phyloP scores from a whole-genome alignment of 192 early-diverging fungal genomes.

The Podila clonocystis region DNA sequence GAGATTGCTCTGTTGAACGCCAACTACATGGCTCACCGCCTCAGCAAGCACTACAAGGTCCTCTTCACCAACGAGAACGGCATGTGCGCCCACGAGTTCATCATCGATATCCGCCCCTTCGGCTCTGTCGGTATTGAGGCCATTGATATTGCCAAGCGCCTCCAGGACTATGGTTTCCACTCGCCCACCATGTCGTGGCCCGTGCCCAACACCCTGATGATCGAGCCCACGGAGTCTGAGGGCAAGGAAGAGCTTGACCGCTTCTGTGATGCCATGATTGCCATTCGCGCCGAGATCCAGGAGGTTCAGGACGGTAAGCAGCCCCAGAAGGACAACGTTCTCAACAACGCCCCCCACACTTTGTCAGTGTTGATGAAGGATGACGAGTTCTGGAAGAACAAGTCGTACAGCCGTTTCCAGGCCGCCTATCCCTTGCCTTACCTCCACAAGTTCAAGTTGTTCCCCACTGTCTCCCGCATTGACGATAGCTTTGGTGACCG shows the following conservation, averaged over 20 bases:
- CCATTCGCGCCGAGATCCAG: slow-evolving; percentile 93
- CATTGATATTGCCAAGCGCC: slow-evolving; percentile 98
- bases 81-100: slow-evolving; percentile 99
- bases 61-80: slow-evolving; percentile 94
- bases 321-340: slow-evolving; percentile 87
- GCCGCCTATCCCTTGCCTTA: slow-evolving; percentile 92
- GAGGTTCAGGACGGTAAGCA: slow-evolving; percentile 86
- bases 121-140: slow-evolving; percentile 84
- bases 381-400: slow-evolving; percentile 76
- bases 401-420: slow-evolving; percentile 84
- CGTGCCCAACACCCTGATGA: slow-evolving; percentile 98
- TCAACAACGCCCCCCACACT: slow-evolving; percentile 92
- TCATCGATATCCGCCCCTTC: slow-evolving; percentile 96
- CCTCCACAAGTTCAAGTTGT: slow-evolving; percentile 94
- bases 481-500: slow-evolving; percentile 97
- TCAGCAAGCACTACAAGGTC: slow-evolving; percentile 91
- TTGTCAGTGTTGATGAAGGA: slow-evolving; percentile 79
- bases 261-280: slow-evolving; percentile 98
- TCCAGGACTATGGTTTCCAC: slow-evolving; percentile 99
- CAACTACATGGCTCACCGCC: slow-evolving; percentile 97
- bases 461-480: slow-evolving; percentile 91
- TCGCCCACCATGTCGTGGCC: slow-evolving; percentile 99
- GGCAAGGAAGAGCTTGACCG: slow-evolving; percentile 92
- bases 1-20: slow-evolving; percentile 95
- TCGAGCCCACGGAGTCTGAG: slow-evolving; percentile 99